Conservation (phyloP, 2,329 filamentous ascomycete species). For the Onygenales sp. region DNA sequence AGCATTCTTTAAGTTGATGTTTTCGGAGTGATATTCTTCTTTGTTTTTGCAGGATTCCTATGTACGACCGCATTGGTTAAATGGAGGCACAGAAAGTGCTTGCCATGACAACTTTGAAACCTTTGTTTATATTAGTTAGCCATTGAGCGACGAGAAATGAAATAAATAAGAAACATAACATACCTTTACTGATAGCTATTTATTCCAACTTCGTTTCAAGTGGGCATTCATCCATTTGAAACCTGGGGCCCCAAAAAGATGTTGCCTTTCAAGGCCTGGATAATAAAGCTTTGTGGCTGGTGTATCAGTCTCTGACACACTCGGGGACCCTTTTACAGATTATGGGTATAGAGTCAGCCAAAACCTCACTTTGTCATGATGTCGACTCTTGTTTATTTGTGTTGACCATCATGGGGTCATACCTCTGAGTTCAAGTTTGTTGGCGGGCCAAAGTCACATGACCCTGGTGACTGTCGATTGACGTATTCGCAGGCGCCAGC, state of each 20-base stretch:
- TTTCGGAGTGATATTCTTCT: background rate
- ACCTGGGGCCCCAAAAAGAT: no score
- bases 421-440: no score
- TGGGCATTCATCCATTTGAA: no score
- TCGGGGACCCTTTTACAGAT: no score
- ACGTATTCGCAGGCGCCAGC: background rate
- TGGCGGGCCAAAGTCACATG: no score
- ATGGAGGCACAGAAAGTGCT: background rate
- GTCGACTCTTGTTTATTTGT: background rate
- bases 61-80: background rate
- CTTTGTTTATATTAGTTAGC: background rate
- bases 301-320: no score
- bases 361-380: no score
- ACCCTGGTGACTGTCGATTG: no score
- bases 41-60: background rate
- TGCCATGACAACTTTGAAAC: background rate
- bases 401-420: background rate
- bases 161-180: background rate
- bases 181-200: background rate
- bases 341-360: no score
- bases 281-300: no score
- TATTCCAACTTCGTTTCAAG: no score
- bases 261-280: no score
- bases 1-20: slow-evolving; percentile 45
- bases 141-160: background rate